Base-by-base conservation (phyloP, 495 filamentous ascomycete genomes). In the Aspergillus panamensis region DNA sequence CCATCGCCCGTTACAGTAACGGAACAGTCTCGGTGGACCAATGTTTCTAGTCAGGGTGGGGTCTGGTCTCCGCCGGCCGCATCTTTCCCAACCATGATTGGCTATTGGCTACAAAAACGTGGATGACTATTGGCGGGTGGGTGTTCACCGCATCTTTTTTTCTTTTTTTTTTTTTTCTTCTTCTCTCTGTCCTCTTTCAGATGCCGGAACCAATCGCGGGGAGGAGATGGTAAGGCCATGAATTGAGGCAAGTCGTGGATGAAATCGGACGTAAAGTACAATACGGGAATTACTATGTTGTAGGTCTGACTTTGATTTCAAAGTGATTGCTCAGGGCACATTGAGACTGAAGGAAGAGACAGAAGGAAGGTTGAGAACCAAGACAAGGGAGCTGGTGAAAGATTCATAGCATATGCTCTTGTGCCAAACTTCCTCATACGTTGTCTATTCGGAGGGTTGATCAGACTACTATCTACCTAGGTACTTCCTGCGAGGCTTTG, bases 61-160 rank as follows among this genome's bases (percentile, higher is more conserved):
- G 50, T 33, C 20, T 32, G 4, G 45, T 21, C 44, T 51, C 58
- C 51, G 55, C 42, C 39, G 48, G 55, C 44, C 45, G 51, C 13
- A 55, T 19, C 53, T 42, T 31, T 1, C 7, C 13, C 16, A 50
- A 30, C 5, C 2, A 21, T 72, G 62, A 73, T 72, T 72, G 70
- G 70, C 40, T 48, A 43, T 14, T 25, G 43, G 52, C 51, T 52
- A 51, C 58, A 50, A 58, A 62, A 62, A 52, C 30, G 39, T 51
- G n/a, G 42, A 47, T 51, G 53, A 16, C 61, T 58, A 75, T 77
- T 75, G 62, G 72, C 54, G 62, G 62, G 60, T 51, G 48, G 40
- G 49, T 56, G 62, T 67, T 75, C 71, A 75, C 74, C 74, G 72
- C 72, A 70, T 74, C 62, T 74, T 75, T 67, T 54, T 33, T 54